Percentiles rank a stretch among this genome's conserved stretches.
These are phyloP conservation scores for Exophiala calicioides DNA, from an alignment of 2,329 filamentous ascomycete genomes.

Conservation along the genomic window DNA sequence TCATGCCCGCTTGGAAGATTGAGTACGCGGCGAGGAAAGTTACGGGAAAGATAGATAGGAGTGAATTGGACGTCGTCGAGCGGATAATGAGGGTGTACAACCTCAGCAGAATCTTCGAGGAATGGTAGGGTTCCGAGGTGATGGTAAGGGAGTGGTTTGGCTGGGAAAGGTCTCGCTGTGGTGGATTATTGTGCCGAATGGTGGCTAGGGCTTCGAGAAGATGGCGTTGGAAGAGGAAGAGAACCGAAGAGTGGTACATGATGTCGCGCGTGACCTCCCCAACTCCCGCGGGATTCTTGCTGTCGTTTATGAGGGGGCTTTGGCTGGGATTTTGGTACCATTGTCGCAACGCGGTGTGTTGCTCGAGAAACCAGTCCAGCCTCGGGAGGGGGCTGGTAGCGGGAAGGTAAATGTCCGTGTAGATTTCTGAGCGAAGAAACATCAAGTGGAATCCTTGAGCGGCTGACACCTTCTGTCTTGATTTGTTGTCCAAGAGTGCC, in stretches of 20 bases:
- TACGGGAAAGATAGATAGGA: conserved; percentile 1
- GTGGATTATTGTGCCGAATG: conserved; percentile 1
- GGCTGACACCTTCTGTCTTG: conserved; percentile 2
- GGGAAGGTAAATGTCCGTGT: conserved; percentile 2
- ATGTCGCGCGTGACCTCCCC: conserved; percentile 4
- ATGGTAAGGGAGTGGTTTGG: neutral
- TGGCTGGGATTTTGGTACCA: conserved; percentile 7
- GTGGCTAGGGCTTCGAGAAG: conserved; percentile 4
- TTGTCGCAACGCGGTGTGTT: conserved; percentile 1
- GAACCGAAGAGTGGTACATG: conserved; percentile 8
- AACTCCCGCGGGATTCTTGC: neutral
- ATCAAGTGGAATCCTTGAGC: conserved; percentile 6
- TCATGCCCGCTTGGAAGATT: conserved; percentile 9
- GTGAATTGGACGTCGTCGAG: conserved; percentile 1
- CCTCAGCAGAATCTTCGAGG: conserved; percentile 1
- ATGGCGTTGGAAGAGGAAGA: conserved; percentile 10
- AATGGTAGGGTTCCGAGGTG: conserved; percentile 3
- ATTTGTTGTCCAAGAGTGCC: conserved; percentile 1
- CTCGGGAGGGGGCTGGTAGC: neutral
- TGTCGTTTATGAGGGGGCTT: conserved; percentile 1
- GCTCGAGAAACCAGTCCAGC: conserved; percentile 2
- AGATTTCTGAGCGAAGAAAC: conserved; percentile 7
- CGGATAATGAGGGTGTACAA: conserved; percentile 8
- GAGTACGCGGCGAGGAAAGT: conserved; percentile 8
- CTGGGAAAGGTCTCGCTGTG: neutral